Conservation (phyloP, 139 green algal genomes). For the Tetradesmus lagerheimii region DNA sequence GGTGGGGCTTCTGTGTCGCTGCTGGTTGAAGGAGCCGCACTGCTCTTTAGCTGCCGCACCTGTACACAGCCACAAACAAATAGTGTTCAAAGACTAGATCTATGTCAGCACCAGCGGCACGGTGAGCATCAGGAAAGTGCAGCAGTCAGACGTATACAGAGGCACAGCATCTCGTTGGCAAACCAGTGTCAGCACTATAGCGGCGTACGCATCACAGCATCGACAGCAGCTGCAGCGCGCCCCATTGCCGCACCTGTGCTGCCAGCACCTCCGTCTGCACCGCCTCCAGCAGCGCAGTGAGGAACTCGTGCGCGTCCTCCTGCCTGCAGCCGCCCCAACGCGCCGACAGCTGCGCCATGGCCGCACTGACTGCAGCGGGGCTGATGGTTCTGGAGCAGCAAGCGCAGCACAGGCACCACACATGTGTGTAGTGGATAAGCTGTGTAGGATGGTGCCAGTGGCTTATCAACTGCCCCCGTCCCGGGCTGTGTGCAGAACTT, state of each 20-base stretch:
- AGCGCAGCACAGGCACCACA: background rate
- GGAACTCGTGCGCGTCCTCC: slow-evolving; percentile 84
- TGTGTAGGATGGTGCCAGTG: too few relatives aligned
- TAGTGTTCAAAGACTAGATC: background rate
- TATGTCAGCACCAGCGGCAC: background rate
- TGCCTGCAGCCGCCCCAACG: slow-evolving; percentile 65
- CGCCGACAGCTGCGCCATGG: slow-evolving; percentile 54
- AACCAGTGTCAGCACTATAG: background rate
- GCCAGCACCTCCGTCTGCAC: slow-evolving; percentile 73
- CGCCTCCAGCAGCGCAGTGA: slow-evolving; percentile 73
- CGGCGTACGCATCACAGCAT: background rate
- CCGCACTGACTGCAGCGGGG: slow-evolving; percentile 55
- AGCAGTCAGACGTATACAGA: background rate
- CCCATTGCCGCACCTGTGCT: slow-evolving; percentile 45
- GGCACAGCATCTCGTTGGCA: background rate
- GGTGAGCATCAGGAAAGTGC: background rate
- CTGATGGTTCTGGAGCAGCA: slow-evolving; percentile 42
- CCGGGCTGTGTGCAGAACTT: too few relatives aligned
- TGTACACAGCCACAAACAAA: background rate
- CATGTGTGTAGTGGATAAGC: too few relatives aligned
- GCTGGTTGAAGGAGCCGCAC: background rate
- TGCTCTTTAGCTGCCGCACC: background rate
- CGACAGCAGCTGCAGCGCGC: background rate
- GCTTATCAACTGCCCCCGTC: too few relatives aligned
- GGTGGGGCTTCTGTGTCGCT: background rate